Conservation (phyloP, 1,139 yeast genomes). For the Wickerhamiella pararugosa region DNA sequence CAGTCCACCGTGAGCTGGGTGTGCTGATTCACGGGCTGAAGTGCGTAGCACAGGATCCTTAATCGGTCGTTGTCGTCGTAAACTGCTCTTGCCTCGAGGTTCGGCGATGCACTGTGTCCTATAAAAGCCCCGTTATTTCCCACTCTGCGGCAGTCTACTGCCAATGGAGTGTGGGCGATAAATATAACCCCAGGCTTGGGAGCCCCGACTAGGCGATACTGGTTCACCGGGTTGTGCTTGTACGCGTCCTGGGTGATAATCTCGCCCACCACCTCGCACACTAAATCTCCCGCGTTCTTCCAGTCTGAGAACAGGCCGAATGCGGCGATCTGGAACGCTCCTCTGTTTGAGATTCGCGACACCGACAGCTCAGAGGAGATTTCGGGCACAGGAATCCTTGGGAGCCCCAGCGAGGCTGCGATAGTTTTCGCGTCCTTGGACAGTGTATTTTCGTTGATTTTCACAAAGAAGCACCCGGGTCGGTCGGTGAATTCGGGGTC, state of each 20-base stretch:
- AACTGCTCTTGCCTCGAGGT: constrained; percentile 47
- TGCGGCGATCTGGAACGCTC: background rate
- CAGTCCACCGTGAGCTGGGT: constrained; percentile 65
- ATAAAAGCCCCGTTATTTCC: constrained; percentile 70
- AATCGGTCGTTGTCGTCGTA: constrained; percentile 35
- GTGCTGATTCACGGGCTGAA: constrained; percentile 40
- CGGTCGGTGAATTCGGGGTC: constrained; percentile 1
- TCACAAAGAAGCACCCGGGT: constrained; percentile 4
- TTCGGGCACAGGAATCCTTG: too few species aligned
- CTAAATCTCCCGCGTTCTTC: constrained; percentile 29
- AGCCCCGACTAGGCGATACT: constrained; percentile 68
- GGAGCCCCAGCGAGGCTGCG: too few species aligned
- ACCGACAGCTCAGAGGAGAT: too few species aligned
- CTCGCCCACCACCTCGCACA: constrained; percentile 63
- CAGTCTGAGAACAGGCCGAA: constrained; percentile 1
- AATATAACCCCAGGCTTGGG: constrained; percentile 65
- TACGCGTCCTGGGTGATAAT: constrained; percentile 50
- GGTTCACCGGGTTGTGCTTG: constrained; percentile 50
- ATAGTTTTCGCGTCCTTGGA: too few species aligned
- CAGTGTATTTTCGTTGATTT: background rate
- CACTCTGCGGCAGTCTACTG: constrained; percentile 60
- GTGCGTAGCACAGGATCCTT: constrained; percentile 44
- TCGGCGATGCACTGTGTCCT: constrained; percentile 64
- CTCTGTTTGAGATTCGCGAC: too few species aligned
- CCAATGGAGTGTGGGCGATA: constrained; percentile 38